Evolutionary conservation across 305 asterid species (phyloP), one percentile per base, ranked within the genome.

Genomic region (Plantago coronopus): DNA sequence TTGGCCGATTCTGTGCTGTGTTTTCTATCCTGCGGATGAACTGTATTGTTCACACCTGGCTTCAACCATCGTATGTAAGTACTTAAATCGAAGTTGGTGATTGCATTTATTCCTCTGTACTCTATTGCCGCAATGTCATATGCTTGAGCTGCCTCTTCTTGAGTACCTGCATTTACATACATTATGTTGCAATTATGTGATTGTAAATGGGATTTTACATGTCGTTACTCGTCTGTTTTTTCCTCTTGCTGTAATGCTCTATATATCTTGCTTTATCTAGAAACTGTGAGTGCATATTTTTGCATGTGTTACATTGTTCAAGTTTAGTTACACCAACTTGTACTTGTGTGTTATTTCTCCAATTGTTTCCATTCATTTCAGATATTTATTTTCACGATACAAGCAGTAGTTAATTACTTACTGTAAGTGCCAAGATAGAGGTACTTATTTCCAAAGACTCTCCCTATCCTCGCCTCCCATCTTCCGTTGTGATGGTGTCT

Each of bases 381-480:
- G 11, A 34, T 34, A 34, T 34, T 34, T 34, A 34, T 34, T 34
- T 34, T 2, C 40, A 34, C 12, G 57, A 23, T 17, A 27, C 38
- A 38, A 1, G 29, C 62, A 29, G 47, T 63, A 27, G 71, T 37
- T 54, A 53, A 23, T 53, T 23, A 78, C 96, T 79, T 71, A 88
- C 96, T 72, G 77, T 85, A 88, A 58, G 95, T 85, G 59, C 96
- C 96, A 27, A 85, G 85, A 69, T 88, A 88, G 67, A 88, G 96
- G 75, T 88, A 88, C 74, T 88, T 88, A 58, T 85, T 88, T 55
- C 96, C 95, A 19, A 85, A 88, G 53, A 88, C 95, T 68, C 95
- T 73, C 17, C 96, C 95, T 58, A 85, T 85, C 60, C 96, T 79
- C 48, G 96, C 95, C 70, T 88, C 96, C 94, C 96, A 88, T 72